Percentiles rank a stretch among this genome's conserved stretches.
Conservation (phyloP, 1,284 basidiomycete genomes). For the Laetiporus sulphureus region DNA sequence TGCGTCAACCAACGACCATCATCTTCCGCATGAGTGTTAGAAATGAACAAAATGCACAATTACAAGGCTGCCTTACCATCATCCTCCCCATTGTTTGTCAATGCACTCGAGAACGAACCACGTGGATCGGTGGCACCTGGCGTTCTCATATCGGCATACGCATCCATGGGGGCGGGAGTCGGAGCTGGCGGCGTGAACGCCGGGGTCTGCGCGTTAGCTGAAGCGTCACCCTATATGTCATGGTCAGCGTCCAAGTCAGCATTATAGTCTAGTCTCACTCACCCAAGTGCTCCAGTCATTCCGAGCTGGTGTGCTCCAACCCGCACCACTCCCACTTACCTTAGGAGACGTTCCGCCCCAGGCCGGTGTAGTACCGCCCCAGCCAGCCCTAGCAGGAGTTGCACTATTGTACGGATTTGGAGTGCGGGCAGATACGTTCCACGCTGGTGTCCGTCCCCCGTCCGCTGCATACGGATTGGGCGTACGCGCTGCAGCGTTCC, state of each 20-base stretch:
- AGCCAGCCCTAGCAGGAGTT: conserved; percentile 25
- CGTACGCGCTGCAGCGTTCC: conserved; percentile 42
- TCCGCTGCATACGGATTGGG: conserved; percentile 65
- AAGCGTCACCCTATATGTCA: conserved; percentile 9
- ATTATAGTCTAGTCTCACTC: background rate
- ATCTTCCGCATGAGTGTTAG: conserved; percentile 25
- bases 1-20: conserved; percentile 41
- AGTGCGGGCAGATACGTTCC: conserved; percentile 43
- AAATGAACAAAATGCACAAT: too few relatives aligned
- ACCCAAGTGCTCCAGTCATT: conserved; percentile 19
- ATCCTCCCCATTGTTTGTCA: too few relatives aligned
- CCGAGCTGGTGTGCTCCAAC: conserved; percentile 3
- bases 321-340: conserved; percentile 12
- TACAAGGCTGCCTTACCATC: too few relatives aligned
- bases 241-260: too few relatives aligned
- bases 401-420: conserved; percentile 56
- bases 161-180: conserved; percentile 1
- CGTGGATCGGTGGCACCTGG: too few relatives aligned
- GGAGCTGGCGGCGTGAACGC: conserved; percentile 8
- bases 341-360: too few relatives aligned
- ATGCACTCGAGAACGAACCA: too few relatives aligned
- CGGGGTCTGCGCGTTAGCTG: conserved; percentile 10
- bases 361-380: conserved; percentile 4
- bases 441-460: conserved; percentile 59
- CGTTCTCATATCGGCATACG: background rate